Base-by-base conservation (phyloP, 768 basidiomycete genomes). In the Pleurotus giganteus region DNA sequence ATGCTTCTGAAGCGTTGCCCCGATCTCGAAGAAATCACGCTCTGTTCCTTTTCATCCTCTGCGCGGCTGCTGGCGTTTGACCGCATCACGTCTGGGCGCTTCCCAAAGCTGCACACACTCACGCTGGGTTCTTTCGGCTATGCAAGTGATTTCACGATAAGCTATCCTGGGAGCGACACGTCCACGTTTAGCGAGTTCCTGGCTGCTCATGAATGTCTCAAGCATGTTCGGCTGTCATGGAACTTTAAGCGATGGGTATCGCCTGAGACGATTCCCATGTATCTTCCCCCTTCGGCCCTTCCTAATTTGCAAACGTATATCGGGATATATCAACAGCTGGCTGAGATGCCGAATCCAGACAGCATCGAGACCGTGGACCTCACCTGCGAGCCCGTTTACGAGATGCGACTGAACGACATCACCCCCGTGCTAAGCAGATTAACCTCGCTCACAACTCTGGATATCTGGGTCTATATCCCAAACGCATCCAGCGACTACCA, bases 91-190 rank as follows among this genome's bases (percentile, higher is more conserved):
- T 64, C 66, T 31, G 76, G 69, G 8, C 63, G 60, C 51, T 80
- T 75, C 72, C 72, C 75, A 0, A 65, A 65, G 31, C 64, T 81
- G 5, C 66, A 73, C 29, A 71, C 71, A 2, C 68, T 80, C 15
- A 79, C 76, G 4, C 71, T 81, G 1, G 80, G 80, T 23, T 73
- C 76, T 4, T 81, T 81, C 58, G 78, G 78, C 2, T 81, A 80
- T 58, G 69, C 74, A 47, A 57, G 57, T n/a, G 76, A 80, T 52
- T 77, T 78, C 58, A 61, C 70, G 2, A 61, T 80, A 6, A 74
- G 72, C 5, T 65, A 68, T 1, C 59, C 70, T 5, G 61, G 69
- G 21, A 67, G 66, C 13, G 37, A 60, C 37, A 57, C 63, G 9
- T 58, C 54, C 4, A 57, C 63, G 0, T 69, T 79, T 31, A 66